phyloP scores from a whole-genome alignment of 116 monocot genomes.

The Posidonia oceanica region DNA sequence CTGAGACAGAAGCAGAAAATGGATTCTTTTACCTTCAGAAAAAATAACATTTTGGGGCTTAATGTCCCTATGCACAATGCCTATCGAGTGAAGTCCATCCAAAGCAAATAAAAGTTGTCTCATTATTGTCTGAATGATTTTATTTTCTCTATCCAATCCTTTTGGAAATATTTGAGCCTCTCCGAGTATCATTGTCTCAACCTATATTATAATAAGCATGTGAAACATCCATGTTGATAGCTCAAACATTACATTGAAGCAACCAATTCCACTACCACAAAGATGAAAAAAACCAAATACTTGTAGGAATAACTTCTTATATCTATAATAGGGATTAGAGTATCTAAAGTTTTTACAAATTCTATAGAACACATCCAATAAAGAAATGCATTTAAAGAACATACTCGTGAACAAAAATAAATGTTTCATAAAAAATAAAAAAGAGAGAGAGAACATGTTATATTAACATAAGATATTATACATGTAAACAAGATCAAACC shows the following conservation, averaged over 20 bases:
- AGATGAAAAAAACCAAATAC: too few relatives aligned
- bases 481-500: too few relatives aligned
- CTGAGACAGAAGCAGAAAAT: background rate
- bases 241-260: background rate
- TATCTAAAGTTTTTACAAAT: too few relatives aligned
- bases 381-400: too few relatives aligned
- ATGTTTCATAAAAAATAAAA: too few relatives aligned
- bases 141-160: conserved; percentile 71
- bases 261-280: background rate
- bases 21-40: conserved; percentile 55
- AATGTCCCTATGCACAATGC: conserved; percentile 90
- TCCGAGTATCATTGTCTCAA: conserved; percentile 91
- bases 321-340: too few relatives aligned
- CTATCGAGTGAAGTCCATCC: conserved; percentile 92
- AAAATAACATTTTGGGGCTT: conserved; percentile 95
- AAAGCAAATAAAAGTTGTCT: conserved; percentile 89
- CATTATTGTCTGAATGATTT: conserved; percentile 91
- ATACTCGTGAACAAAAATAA: too few relatives aligned
- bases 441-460: too few relatives aligned
- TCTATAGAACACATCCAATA: too few relatives aligned
- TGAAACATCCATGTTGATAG: too few relatives aligned
- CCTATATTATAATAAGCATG: conserved; percentile 23
- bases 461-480: too few relatives aligned
- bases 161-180: conserved; percentile 69
- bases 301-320: too few relatives aligned